A percentile compares a stretch with the other conserved stretches of the same genome.
Conservation (phyloP, 2,329 filamentous ascomycete genomes). For the Fusarium hostae region DNA sequence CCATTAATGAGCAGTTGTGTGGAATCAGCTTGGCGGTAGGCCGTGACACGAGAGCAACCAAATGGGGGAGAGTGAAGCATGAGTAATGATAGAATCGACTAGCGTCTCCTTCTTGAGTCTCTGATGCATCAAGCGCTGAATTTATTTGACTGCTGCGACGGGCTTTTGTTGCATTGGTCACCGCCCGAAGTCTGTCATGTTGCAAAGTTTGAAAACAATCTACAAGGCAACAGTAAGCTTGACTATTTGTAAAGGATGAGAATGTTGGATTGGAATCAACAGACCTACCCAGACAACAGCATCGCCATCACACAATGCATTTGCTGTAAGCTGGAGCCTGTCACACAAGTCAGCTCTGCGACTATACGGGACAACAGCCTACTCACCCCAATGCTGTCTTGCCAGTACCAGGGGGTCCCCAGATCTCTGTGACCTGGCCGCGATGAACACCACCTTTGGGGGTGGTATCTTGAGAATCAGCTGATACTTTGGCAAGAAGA, state of each 20-base stretch:
- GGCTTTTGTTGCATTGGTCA: conserved; percentile 36
- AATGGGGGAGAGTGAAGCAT: conserved; percentile 73
- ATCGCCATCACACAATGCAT: conserved; percentile 68
- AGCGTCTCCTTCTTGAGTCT: conserved; percentile 37
- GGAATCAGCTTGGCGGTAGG: conserved; percentile 74
- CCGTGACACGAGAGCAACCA: conserved; percentile 78
- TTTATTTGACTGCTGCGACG: conserved; percentile 5
- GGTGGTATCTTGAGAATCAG: conserved; percentile 23
- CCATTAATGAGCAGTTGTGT: conserved; percentile 70
- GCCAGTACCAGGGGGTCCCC: conserved; percentile 85
- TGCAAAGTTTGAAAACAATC: conserved; percentile 61
- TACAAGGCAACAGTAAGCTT: conserved; percentile 36
- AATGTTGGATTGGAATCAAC: conserved; percentile 48
- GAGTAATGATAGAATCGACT: conserved; percentile 60
- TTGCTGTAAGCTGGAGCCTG: conserved; percentile 77
- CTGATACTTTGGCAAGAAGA: conserved; percentile 46
- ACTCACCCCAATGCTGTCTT: conserved; percentile 85
- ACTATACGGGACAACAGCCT: conserved; percentile 16
- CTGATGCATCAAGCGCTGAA: conserved; percentile 13
- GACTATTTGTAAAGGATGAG: neutral
- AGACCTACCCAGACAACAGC: conserved; percentile 86
- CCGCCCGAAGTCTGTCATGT: conserved; percentile 43
- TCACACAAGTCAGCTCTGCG: conserved; percentile 24
- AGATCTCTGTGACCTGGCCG: conserved; percentile 86
- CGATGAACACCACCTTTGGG: conserved; percentile 70